Conservation (phyloP, 257 asterid genomes). For the Knoxia roxburghii region DNA sequence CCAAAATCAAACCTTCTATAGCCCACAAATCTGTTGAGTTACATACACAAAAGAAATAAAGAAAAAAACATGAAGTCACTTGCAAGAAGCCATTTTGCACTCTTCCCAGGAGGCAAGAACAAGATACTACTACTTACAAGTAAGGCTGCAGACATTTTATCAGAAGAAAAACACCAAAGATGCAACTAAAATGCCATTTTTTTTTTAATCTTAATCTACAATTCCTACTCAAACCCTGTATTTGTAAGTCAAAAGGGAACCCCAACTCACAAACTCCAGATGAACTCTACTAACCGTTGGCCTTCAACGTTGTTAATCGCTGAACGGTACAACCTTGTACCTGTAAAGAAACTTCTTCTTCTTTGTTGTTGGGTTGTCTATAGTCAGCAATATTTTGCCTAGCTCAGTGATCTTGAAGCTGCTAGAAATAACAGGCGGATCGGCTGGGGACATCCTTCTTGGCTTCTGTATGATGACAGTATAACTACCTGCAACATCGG, state of each 20-base stretch:
- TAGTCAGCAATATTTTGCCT: conserved; percentile 69
- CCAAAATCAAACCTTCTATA: too few species aligned
- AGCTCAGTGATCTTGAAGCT: conserved; percentile 60
- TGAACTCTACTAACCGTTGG: too few species aligned
- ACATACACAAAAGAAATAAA: too few species aligned
- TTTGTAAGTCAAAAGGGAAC: conserved; percentile 1
- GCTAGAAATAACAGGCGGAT: conserved; percentile 56
- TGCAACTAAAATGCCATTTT: neutral
- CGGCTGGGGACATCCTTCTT: conserved; percentile 53
- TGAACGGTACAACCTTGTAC: conserved; percentile 55
- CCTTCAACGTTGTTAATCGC: conserved; percentile 16
- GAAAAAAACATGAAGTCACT: neutral
- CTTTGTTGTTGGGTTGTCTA: conserved; percentile 73
- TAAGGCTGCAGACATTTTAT: too few species aligned
- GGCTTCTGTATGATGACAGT: conserved; percentile 69
- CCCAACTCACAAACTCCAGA: neutral
- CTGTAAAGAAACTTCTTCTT: conserved; percentile 81
- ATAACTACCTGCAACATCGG: conserved; percentile 46
- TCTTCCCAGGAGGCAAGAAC: neutral
- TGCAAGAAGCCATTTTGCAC: conserved; percentile 1
- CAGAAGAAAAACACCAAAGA: neutral
- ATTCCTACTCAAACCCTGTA: neutral
- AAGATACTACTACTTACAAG: conserved; percentile 8
- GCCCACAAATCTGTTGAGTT: too few species aligned
- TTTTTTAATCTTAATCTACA: neutral